Evolutionary conservation across 148 eudicot species (phyloP).

Genomic region (Silene latifolia): DNA sequence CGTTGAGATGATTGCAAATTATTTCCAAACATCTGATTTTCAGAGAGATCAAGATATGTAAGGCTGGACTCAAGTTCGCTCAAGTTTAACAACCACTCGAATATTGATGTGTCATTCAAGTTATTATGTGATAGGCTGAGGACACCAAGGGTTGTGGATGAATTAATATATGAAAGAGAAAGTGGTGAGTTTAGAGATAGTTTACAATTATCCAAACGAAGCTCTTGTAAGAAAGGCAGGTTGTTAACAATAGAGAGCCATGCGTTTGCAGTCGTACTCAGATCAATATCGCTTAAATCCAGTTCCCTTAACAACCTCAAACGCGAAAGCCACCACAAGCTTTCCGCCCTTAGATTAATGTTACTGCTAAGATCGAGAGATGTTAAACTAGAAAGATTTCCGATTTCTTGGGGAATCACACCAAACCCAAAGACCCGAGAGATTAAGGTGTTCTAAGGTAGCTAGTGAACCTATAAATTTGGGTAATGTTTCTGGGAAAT

Average conservation of each 20-base stretch:
- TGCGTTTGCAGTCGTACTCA: not conserved
- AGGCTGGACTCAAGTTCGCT: conserved; percentile 7
- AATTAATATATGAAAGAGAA: conserved; percentile 4
- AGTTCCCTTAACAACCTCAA: not conserved
- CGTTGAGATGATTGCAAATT: not conserved
- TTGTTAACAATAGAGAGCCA: conserved; percentile 11
- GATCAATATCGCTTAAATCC: not conserved
- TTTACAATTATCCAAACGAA: not conserved
- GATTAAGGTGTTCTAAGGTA: not conserved
- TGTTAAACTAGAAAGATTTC: conserved; percentile 16
- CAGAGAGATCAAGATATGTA: conserved; percentile 20
- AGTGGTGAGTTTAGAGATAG: conserved; percentile 8
- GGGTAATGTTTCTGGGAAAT: conserved; percentile 2
- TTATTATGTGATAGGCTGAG: conserved; percentile 5
- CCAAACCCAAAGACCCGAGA: conserved; percentile 1
- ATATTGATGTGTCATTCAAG: conserved; percentile 18
- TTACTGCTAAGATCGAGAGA: conserved; percentile 6
- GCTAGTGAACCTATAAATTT: conserved; percentile 10
- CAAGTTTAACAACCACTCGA: conserved; percentile 20
- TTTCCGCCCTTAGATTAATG: not conserved
- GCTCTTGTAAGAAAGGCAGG: conserved; percentile 14
- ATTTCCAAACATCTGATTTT: conserved; percentile 15
- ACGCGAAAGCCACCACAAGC: conserved; percentile 1
- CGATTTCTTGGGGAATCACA: conserved; percentile 1
- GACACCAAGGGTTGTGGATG: conserved; percentile 5